phyloP scores from a whole-genome alignment of 1,139 yeast species.

The Taphrina flavorubra region DNA sequence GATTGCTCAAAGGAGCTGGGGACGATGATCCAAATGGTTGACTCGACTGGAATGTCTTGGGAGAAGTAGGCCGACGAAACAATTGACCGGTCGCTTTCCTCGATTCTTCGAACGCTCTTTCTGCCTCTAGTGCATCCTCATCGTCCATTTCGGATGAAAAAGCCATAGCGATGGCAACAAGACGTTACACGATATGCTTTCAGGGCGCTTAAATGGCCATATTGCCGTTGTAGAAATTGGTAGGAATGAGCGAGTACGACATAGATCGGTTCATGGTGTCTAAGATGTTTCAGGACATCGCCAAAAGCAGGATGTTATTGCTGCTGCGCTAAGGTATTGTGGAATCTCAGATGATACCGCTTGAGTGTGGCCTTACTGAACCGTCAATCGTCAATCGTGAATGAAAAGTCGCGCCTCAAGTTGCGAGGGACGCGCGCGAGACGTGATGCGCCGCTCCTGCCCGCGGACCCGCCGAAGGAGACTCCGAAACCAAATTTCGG shows the following conservation, averaged over 20 bases:
- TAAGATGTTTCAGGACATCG: too few species aligned
- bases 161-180: too few species aligned
- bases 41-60: conserved; percentile 20
- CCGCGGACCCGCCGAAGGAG: neutral
- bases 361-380: too few species aligned
- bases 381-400: neutral
- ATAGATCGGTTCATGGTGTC: too few species aligned
- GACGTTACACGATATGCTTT: too few species aligned
- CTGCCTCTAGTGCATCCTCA: conserved; percentile 35
- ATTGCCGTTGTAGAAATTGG: too few species aligned
- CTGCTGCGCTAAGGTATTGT: too few species aligned
- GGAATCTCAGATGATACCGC: too few species aligned
- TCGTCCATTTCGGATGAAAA: conserved; percentile 5
- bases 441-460: neutral
- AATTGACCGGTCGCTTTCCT: conserved; percentile 15
- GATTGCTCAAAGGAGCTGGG: conserved; percentile 33
- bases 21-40: conserved; percentile 33
- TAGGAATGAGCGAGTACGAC: too few species aligned
- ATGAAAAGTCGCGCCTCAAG: neutral
- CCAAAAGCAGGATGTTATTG: too few species aligned
- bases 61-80: conserved; percentile 13
- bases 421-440: neutral
- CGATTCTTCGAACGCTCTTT: conserved; percentile 3
- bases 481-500: neutral
- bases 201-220: too few species aligned